phyloP scores from a whole-genome alignment of 164 flowering plant genomes.

The Saururus chinensis region DNA sequence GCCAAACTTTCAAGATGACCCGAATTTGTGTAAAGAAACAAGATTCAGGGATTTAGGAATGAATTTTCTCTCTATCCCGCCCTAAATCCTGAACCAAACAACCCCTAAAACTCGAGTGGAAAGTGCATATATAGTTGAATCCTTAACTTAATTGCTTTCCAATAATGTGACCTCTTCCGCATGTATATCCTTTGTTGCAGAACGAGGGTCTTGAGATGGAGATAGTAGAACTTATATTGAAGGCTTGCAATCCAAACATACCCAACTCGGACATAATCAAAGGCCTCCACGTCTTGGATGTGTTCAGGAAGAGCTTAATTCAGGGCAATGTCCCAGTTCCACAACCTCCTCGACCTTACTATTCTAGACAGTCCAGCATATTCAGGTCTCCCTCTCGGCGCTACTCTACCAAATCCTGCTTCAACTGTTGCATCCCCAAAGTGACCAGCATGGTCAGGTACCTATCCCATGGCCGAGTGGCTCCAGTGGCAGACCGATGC shows the following conservation, averaged over 20 bases:
- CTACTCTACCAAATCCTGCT: neutral
- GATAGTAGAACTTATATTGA: neutral
- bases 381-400: neutral
- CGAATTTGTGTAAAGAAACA: no score
- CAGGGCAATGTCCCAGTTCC: neutral
- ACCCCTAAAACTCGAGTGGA: no score
- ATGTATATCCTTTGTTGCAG: neutral
- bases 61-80: no score
- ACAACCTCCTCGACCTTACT: neutral
- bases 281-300: slow-evolving; percentile 10
- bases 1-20: no score
- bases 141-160: no score
- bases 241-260: neutral
- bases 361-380: neutral
- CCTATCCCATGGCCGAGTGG: neutral
- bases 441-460: neutral
- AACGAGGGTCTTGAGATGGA: neutral
- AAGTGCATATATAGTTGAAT: no score
- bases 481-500: neutral
- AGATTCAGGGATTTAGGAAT: no score
- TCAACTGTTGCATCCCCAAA: neutral
- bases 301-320: slow-evolving; percentile 9
- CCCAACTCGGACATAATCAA: neutral
- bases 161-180: neutral
- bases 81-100: no score